Base-by-base conservation (phyloP, 164 flowering plant genomes). In the Taxillus chinensis region DNA sequence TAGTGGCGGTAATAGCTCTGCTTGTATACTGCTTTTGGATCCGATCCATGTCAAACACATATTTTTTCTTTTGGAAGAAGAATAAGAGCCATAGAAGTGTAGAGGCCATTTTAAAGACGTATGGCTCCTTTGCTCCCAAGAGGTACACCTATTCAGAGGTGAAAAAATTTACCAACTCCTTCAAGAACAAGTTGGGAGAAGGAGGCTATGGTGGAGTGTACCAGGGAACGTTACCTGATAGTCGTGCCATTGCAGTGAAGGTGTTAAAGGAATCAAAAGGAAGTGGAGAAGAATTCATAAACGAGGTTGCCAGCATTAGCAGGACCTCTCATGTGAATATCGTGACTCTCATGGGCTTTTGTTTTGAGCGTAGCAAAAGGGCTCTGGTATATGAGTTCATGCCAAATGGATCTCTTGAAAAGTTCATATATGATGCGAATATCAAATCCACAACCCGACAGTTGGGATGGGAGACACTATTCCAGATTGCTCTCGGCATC, bases 141-240 rank as follows among this genome's bases (percentile, higher is more conserved):
- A 76, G 79, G 67, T 78, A 71, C 53, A 68, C 68, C 0, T 77
- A 71, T 55, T 41, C 41, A 3, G 72, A 80, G 5, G 16, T 77
- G 10, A 74, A 71, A 64, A 80, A 64, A 52, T 78, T 80, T 59
- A 78, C 80, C 5, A 64, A 66, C 5, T 69, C 70, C 41, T 78
- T 79, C 59, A 62, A 67, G 41, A 66, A 71, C 4, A 73, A 77
- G 63, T 39, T 80, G 42, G 81, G 83, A 8, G 57, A 75, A 71
- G 86, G 82, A 60, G 84, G 78, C 5, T 82, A 63, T 70, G 86
- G 79, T 3, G 8, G 62, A 14, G 86, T 82, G 0, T 82, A 55
- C 62, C 77, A 75, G 69, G 86, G 86, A 41, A 67, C 71, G 59
- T 67, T 78, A 27, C 51, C 3, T 7, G 68, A 70, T 62, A 79